phyloP scores from a whole-genome alignment of 257 asterid genomes.

The Primulina eburnea region DNA sequence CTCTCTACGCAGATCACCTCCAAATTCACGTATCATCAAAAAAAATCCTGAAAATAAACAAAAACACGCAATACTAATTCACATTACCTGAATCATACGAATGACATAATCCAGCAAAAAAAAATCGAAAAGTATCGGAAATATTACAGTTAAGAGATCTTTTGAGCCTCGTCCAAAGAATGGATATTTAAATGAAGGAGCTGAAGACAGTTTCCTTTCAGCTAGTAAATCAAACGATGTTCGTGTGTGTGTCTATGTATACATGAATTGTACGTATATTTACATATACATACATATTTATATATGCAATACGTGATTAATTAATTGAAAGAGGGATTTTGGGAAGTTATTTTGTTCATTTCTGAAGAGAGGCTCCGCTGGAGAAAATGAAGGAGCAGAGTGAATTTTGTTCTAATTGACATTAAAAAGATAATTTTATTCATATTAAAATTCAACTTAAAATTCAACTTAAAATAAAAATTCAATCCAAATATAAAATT shows the following conservation, averaged over 20 bases:
- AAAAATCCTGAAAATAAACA: conserved; percentile 33
- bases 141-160: neutral
- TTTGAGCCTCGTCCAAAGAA: conserved; percentile 7
- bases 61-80: conserved; percentile 28
- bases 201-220: conserved; percentile 28
- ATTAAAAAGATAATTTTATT: too few species aligned
- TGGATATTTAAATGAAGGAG: conserved; percentile 22
- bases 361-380: neutral
- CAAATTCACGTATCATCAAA: conserved; percentile 22
- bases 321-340: too few species aligned
- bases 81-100: conserved; percentile 47
- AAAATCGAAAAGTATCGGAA: conserved; percentile 13
- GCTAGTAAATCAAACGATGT: neutral
- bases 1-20: conserved; percentile 51
- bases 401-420: too few species aligned
- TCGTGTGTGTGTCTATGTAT: conserved; percentile 8
- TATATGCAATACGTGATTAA: neutral
- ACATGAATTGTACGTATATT: conserved; percentile 26
- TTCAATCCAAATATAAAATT: too few species aligned
- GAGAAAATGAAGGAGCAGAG: neutral
- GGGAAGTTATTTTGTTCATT: neutral
- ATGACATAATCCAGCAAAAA: conserved; percentile 26
- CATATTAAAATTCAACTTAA: too few species aligned
- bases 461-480: too few species aligned
- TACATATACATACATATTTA: too few species aligned